A percentile compares a stretch with the other conserved stretches of the same genome.
These are phyloP conservation scores for Paradendryphiella salina DNA, from an alignment of 2,329 filamentous ascomycete genomes.

Conservation along the genomic window DNA sequence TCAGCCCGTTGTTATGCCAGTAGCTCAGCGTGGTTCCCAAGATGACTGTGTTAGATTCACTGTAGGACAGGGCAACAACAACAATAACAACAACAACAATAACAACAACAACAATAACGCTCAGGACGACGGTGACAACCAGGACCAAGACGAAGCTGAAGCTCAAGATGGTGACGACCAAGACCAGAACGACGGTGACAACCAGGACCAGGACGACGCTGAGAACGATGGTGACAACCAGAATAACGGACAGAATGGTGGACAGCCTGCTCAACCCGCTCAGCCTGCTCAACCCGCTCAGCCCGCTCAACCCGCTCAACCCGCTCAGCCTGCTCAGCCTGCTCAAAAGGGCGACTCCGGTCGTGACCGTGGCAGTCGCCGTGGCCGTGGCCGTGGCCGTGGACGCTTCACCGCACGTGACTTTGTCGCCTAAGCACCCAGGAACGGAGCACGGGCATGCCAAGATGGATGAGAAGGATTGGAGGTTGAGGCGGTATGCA, in stretches of 20 bases:
- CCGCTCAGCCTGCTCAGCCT: too few relatives aligned
- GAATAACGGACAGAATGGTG: background rate
- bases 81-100: conserved; percentile 15
- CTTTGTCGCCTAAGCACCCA: conserved; percentile 36
- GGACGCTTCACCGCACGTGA: conserved; percentile 34
- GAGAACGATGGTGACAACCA: background rate
- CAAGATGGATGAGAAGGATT: conserved; percentile 5
- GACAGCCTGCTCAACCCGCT: too few relatives aligned
- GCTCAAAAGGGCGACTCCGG: conserved; percentile 22
- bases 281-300: too few relatives aligned
- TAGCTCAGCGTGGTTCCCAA: conserved; percentile 58
- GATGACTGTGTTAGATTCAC: conserved; percentile 59
- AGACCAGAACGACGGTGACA: background rate
- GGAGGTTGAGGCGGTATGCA: conserved; percentile 14
- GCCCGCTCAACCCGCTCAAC: too few relatives aligned
- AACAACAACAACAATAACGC: conserved; percentile 10
- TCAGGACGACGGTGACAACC: background rate
- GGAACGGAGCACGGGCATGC: background rate
- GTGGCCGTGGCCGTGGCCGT: conserved; percentile 21
- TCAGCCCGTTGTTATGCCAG: conserved; percentile 62
- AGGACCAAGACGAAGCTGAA: conserved; percentile 4
- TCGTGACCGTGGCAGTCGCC: conserved; percentile 21
- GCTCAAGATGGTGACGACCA: conserved; percentile 7
- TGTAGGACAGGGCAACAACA: conserved; percentile 35
- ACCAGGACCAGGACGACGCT: background rate